phyloP scores from a whole-genome alignment of 306 rosid species.

The Carpinus fangiana region DNA sequence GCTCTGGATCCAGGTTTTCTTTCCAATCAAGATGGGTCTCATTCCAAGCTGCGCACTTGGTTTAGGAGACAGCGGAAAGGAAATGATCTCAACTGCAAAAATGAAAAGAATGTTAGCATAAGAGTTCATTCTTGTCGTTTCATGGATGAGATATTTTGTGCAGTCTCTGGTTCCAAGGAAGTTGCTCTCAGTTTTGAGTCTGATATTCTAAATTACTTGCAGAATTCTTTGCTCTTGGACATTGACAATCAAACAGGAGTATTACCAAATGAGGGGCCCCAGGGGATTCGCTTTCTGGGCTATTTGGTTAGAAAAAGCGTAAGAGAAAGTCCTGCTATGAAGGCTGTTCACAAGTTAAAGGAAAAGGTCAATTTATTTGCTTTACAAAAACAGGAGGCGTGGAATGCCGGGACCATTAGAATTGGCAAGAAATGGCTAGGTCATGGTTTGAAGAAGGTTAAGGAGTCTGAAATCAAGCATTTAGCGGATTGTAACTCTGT shows the following conservation, averaged over 20 bases:
- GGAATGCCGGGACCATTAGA: constrained; percentile 66
- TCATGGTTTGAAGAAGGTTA: constrained; percentile 88
- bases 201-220: constrained; percentile 61
- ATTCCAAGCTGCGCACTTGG: constrained; percentile 76
- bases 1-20: constrained; percentile 38
- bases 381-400: constrained; percentile 67
- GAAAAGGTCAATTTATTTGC: constrained; percentile 74
- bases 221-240: constrained; percentile 64
- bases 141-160: constrained; percentile 87
- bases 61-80: constrained; percentile 67
- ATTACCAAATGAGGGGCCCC: constrained; percentile 50
- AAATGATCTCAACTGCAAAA: constrained; percentile 31
- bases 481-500: constrained; percentile 60
- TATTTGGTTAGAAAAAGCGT: constrained; percentile 53
- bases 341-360: constrained; percentile 85
- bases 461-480: constrained; percentile 85
- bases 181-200: constrained; percentile 58
- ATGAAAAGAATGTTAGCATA: constrained; percentile 29
- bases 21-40: constrained; percentile 36
- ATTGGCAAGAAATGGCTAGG: constrained; percentile 93
- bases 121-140: constrained; percentile 67
- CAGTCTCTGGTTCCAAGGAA: constrained; percentile 72
- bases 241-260: constrained; percentile 48
- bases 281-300: constrained; percentile 62
- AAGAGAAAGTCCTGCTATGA: constrained; percentile 64